phyloP scores from a whole-genome alignment of 2,329 filamentous ascomycete genomes.

The Fusarium compactum region DNA sequence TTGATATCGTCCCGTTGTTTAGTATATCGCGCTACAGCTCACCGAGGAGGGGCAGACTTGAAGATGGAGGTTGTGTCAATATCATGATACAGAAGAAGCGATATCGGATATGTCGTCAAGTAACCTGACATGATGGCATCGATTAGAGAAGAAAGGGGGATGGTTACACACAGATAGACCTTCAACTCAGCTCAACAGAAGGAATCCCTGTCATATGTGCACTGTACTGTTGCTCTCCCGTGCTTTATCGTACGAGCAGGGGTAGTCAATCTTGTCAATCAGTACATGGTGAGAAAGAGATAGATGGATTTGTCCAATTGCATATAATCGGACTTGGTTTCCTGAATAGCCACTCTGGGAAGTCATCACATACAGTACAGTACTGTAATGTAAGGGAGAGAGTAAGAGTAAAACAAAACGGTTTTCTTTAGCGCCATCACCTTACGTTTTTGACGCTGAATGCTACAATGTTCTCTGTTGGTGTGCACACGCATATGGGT shows the following conservation, averaged over 20 bases:
- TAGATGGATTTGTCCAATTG: constrained; percentile 10
- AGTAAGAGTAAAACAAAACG: constrained; percentile 3
- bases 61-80: constrained; percentile 33
- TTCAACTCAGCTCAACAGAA: background rate
- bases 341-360: constrained; percentile 15
- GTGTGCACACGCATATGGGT: constrained; percentile 15
- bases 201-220: constrained; percentile 2
- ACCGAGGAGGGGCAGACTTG: constrained; percentile 3
- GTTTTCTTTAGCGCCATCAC: constrained; percentile 9
- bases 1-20: constrained; percentile 35
- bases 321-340: constrained; percentile 14
- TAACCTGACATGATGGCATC: constrained; percentile 12
- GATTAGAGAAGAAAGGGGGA: background rate
- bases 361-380: constrained; percentile 17
- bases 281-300: background rate
- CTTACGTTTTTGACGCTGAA: constrained; percentile 16
- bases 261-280: background rate
- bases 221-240: constrained; percentile 27
- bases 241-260: constrained; percentile 31
- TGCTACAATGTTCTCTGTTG: constrained; percentile 2
- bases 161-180: constrained; percentile 22
- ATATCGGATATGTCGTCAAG: constrained; percentile 17
- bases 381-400: background rate
- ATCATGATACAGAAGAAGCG: constrained; percentile 4
- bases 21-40: constrained; percentile 17